Conservation (phyloP, 1,284 basidiomycete genomes). For the Fomitopsis schrenkii region DNA sequence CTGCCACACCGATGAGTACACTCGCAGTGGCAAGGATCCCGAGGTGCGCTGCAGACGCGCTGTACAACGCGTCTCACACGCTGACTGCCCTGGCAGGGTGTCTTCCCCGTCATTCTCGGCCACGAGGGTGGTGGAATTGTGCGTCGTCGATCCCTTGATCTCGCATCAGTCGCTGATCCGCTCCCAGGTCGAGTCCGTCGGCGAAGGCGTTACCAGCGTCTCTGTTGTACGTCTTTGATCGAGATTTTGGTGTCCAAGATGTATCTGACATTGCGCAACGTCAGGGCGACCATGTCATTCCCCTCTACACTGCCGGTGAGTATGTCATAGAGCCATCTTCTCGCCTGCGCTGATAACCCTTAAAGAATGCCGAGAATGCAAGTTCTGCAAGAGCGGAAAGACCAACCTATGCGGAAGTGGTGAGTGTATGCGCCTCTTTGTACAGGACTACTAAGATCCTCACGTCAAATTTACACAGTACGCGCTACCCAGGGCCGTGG, state of each 20-base stretch:
- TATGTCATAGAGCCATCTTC: background rate
- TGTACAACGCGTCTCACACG: conserved; percentile 9
- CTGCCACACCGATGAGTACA: conserved; percentile 98
- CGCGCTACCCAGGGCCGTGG: conserved; percentile 95
- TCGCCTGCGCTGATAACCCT: conserved; percentile 8
- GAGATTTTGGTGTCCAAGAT: background rate
- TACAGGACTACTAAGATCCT: background rate
- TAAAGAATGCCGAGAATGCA: conserved; percentile 90
- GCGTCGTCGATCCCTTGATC: conserved; percentile 25
- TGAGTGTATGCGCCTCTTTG: conserved; percentile 24
- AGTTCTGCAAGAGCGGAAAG: conserved; percentile 99
- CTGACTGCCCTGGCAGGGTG: conserved; percentile 48
- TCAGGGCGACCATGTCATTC: conserved; percentile 90
- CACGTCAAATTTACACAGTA: conserved; percentile 36
- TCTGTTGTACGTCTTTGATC: conserved; percentile 41
- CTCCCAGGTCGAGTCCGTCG: conserved; percentile 85
- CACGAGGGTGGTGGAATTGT: conserved; percentile 88
- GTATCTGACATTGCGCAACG: background rate
- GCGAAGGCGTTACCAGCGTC: conserved; percentile 89
- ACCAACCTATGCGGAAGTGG: conserved; percentile 93
- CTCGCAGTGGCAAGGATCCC: conserved; percentile 93
- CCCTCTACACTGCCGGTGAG: conserved; percentile 87
- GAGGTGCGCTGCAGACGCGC: conserved; percentile 50
- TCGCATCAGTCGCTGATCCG: conserved; percentile 1
- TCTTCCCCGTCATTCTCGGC: conserved; percentile 93